phyloP scores from a whole-genome alignment of 2,329 filamentous ascomycete genomes.

The Colletotrichum acutatum region DNA sequence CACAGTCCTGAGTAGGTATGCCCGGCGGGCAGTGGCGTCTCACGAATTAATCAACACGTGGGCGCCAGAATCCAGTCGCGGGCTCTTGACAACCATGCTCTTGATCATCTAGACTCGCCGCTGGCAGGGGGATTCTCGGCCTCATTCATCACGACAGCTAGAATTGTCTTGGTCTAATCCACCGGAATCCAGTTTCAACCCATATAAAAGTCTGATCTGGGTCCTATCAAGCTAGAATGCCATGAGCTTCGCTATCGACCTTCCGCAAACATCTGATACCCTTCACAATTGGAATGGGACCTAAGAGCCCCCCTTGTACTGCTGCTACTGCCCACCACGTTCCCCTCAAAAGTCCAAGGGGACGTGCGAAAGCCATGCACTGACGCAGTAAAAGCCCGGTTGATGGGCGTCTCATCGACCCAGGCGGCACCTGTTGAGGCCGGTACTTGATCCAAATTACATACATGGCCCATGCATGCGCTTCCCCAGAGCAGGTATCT shows the following conservation, averaged over 20 bases:
- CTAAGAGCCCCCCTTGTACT: neutral
- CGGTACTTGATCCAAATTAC: constrained; percentile 31
- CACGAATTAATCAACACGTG: constrained; percentile 16
- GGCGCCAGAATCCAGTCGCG: constrained; percentile 6
- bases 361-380: constrained; percentile 1
- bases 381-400: constrained; percentile 8
- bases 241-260: constrained; percentile 3
- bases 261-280: neutral
- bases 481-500: constrained; percentile 13
- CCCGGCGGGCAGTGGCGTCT: neutral
- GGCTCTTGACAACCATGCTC: neutral
- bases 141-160: neutral
- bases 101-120: neutral
- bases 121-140: neutral
- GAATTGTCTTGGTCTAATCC: neutral
- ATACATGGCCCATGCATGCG: constrained; percentile 31
- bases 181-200: neutral
- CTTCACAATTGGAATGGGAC: constrained; percentile 3
- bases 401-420: constrained; percentile 13
- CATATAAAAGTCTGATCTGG: neutral
- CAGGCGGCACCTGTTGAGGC: constrained; percentile 17
- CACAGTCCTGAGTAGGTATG: constrained; percentile 3
- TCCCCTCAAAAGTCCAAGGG: neutral
- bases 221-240: neutral
- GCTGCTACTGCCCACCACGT: neutral